phyloP scores from a whole-genome alignment of 2,329 filamentous ascomycete genomes.

The Pleurostoma richardsiae region DNA sequence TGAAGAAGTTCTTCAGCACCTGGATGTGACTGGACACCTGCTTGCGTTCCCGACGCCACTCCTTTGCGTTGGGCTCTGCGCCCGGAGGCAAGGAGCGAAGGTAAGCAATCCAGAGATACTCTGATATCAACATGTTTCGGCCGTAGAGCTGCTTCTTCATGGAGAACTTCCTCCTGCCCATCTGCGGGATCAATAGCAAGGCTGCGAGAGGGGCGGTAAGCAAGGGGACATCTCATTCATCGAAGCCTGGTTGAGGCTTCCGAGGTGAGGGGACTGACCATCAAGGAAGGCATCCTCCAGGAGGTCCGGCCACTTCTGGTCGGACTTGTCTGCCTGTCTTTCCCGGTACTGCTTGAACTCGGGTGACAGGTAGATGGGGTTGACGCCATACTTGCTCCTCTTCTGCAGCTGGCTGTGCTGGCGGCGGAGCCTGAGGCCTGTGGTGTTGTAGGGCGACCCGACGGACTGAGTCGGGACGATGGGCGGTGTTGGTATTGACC shows the following conservation, averaged over 20 bases:
- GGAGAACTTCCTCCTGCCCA: slow-evolving; percentile 62
- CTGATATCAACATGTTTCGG: slow-evolving; percentile 65
- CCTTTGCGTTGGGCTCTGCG: slow-evolving; percentile 39
- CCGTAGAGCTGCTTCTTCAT: slow-evolving; percentile 50
- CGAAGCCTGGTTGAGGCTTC: too few relatives aligned
- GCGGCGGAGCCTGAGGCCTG: slow-evolving; percentile 18
- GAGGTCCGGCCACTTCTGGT: slow-evolving; percentile 56
- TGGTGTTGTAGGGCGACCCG: slow-evolving; percentile 38
- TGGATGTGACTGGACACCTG: slow-evolving; percentile 69
- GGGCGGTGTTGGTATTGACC: slow-evolving; percentile 32
- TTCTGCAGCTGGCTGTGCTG: slow-evolving; percentile 21
- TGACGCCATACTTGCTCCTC: slow-evolving; percentile 33
- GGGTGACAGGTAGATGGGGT: slow-evolving; percentile 57
- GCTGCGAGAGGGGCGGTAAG: slow-evolving; percentile 31
- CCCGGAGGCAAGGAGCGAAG: slow-evolving; percentile 39
- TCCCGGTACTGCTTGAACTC: slow-evolving; percentile 63
- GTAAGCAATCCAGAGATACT: slow-evolving; percentile 58
- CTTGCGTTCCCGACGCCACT: slow-evolving; percentile 42
- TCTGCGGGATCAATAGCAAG: slow-evolving; percentile 59
- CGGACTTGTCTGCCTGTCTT: slow-evolving; percentile 59
- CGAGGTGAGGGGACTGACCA: slow-evolving; percentile 36
- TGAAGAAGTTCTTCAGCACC: slow-evolving; percentile 63
- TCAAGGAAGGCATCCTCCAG: slow-evolving; percentile 64
- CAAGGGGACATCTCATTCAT: too few relatives aligned
- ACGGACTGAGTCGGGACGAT: slow-evolving; percentile 47